phyloP scores from a whole-genome alignment of 106 monocot species.

The Dendrobium officinale region DNA sequence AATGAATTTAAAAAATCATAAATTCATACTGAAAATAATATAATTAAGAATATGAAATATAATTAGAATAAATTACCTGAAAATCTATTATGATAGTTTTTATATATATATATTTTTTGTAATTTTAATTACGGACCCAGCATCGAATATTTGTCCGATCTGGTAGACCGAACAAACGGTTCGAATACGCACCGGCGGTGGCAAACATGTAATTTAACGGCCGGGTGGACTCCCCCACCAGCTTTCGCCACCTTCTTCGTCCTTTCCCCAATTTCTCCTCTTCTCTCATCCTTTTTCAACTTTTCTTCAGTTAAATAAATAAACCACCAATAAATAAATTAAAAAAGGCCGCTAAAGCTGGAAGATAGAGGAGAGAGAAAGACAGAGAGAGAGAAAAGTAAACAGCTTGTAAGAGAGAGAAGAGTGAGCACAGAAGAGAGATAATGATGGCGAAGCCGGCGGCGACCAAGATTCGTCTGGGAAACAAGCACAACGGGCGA shows the following conservation, averaged over 20 bases:
- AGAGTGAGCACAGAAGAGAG: constrained; percentile 2
- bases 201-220: background rate
- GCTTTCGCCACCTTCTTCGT: constrained; percentile 1
- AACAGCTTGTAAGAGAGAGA: constrained; percentile 10
- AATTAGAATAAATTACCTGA: too few species aligned
- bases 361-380: constrained; percentile 11
- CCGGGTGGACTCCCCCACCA: background rate
- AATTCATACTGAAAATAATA: too few species aligned
- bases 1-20: too few species aligned
- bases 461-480: constrained; percentile 2
- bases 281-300: background rate
- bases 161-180: background rate
- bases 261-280: background rate
- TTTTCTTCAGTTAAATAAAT: background rate
- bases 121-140: too few species aligned
- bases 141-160: background rate
- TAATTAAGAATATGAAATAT: too few species aligned
- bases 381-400: background rate
- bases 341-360: background rate
- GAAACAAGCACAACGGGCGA: constrained; percentile 1
- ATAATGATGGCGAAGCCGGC: constrained; percentile 14
- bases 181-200: background rate
- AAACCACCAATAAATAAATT: background rate
- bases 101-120: too few species aligned
- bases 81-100: too few species aligned